These are phyloP conservation scores for Aspergillus leporis DNA, from an alignment of 495 filamentous ascomycete species.

Conservation along the genomic window DNA sequence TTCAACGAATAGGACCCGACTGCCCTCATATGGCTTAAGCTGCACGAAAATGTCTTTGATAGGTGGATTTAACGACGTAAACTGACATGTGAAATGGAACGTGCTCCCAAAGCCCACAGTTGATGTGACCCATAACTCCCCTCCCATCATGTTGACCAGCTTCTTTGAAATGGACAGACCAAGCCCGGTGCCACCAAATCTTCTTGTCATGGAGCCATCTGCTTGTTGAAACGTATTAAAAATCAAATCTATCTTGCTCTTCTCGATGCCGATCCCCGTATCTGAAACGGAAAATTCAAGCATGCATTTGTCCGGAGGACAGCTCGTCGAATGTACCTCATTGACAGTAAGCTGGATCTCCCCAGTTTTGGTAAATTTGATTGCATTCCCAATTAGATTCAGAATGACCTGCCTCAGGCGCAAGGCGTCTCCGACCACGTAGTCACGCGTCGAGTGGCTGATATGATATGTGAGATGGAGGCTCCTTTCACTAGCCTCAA, in stretches of 20 bases:
- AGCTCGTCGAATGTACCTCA: slow-evolving; percentile 67
- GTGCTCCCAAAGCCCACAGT: slow-evolving; percentile 89
- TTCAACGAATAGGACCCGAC: slow-evolving; percentile 93
- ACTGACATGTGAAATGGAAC: slow-evolving; percentile 95
- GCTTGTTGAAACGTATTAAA: slow-evolving; percentile 99
- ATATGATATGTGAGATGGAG: slow-evolving; percentile 92
- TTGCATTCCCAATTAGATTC: slow-evolving; percentile 62
- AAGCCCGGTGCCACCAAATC: slow-evolving; percentile 94
- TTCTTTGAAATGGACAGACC: slow-evolving; percentile 95
- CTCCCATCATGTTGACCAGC: slow-evolving; percentile 94
- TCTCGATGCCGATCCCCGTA: slow-evolving; percentile 94
- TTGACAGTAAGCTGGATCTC: slow-evolving; percentile 93
- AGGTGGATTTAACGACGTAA: slow-evolving; percentile 82
- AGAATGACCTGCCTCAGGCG: slow-evolving; percentile 88
- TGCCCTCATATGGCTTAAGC: slow-evolving; percentile 79
- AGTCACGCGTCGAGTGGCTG: slow-evolving; percentile 90
- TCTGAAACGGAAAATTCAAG: slow-evolving; percentile 97
- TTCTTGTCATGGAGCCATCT: slow-evolving; percentile 93
- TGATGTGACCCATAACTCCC: slow-evolving; percentile 95
- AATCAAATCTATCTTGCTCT: slow-evolving; percentile 94
- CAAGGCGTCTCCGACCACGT: slow-evolving; percentile 96
- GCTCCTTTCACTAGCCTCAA: slow-evolving; percentile 95
- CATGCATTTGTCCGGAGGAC: slow-evolving; percentile 74
- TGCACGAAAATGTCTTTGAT: slow-evolving; percentile 77
- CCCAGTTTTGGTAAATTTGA: slow-evolving; percentile 95